Evolutionary conservation across 1,284 basidiomycete genomes (phyloP).

Genomic region (Singerocomus rubriflavus): DNA sequence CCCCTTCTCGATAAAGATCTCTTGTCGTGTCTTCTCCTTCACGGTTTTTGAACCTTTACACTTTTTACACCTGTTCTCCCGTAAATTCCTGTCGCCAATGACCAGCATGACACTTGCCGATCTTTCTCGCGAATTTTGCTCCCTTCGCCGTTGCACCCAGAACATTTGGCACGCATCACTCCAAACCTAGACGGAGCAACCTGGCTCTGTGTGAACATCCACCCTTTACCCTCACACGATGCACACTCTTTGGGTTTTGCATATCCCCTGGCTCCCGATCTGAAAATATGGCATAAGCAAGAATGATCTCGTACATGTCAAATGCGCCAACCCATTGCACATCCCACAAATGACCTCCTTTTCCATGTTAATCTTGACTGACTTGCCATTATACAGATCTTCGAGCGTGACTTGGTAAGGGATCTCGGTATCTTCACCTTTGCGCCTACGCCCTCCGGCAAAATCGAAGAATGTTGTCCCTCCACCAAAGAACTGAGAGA

Average conservation of each 20-base stretch:
- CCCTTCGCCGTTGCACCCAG: constrained; percentile 80
- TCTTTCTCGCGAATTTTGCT: constrained; percentile 87
- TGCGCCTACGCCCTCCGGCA: constrained; percentile 47
- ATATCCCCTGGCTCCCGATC: constrained; percentile 76
- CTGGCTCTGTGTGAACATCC: constrained; percentile 62
- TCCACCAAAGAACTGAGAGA: constrained; percentile 74
- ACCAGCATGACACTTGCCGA: constrained; percentile 44
- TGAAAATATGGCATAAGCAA: constrained; percentile 32
- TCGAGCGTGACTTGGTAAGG: constrained; percentile 87
- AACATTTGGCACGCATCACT: constrained; percentile 58
- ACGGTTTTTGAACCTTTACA: constrained; percentile 88
- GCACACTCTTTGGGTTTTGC: constrained; percentile 81
- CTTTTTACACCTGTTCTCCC: constrained; percentile 77
- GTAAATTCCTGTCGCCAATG: constrained; percentile 3
- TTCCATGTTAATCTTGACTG: constrained; percentile 87
- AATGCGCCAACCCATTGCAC: constrained; percentile 74
- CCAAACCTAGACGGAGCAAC: constrained; percentile 50
- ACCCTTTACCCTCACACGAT: constrained; percentile 83
- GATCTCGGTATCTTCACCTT: constrained; percentile 73
- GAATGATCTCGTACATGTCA: neutral
- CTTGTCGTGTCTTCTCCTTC: constrained; percentile 85
- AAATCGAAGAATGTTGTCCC: constrained; percentile 55
- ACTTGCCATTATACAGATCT: constrained; percentile 91
- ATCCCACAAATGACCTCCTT: constrained; percentile 76
- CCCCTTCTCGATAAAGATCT: constrained; percentile 86